Evolutionary conservation across 441 rosid genomes (phyloP).

Genomic region (Croton setiger): DNA sequence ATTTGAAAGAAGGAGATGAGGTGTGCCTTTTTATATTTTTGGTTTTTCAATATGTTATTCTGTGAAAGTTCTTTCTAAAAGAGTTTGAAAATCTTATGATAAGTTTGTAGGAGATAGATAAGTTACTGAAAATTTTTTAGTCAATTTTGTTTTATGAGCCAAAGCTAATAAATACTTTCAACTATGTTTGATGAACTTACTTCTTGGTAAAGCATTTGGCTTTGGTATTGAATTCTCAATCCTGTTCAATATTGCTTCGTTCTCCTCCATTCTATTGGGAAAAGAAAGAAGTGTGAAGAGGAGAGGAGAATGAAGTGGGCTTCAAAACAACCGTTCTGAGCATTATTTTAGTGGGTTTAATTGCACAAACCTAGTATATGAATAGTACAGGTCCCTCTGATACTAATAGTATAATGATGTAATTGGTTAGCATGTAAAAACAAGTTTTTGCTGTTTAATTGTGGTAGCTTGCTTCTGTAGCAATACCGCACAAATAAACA

Average conservation of each 20-base stretch:
- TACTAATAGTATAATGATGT: background rate
- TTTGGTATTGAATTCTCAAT: background rate
- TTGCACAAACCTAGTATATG: background rate
- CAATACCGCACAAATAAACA: background rate
- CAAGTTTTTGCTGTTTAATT: background rate
- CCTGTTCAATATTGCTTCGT: background rate
- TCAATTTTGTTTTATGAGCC: background rate
- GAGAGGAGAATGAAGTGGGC: background rate
- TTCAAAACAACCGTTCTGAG: background rate
- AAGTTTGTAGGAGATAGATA: background rate
- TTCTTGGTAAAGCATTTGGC: background rate
- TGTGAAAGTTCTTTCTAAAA: background rate
- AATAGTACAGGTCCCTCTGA: background rate
- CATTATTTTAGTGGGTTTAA: background rate
- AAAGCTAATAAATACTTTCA: background rate
- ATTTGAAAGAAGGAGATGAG: conserved; percentile 77
- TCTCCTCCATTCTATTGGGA: background rate
- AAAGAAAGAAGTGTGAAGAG: background rate
- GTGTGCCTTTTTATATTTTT: conserved; percentile 26
- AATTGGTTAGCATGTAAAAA: background rate
- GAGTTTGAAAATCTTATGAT: background rate
- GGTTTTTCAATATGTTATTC: background rate
- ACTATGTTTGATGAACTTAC: background rate
- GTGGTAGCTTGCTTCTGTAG: conserved; percentile 2
- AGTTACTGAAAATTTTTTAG: background rate